Base-by-base conservation (phyloP, 1,284 basidiomycete species). In the Papiliotrema flavescens region DNA sequence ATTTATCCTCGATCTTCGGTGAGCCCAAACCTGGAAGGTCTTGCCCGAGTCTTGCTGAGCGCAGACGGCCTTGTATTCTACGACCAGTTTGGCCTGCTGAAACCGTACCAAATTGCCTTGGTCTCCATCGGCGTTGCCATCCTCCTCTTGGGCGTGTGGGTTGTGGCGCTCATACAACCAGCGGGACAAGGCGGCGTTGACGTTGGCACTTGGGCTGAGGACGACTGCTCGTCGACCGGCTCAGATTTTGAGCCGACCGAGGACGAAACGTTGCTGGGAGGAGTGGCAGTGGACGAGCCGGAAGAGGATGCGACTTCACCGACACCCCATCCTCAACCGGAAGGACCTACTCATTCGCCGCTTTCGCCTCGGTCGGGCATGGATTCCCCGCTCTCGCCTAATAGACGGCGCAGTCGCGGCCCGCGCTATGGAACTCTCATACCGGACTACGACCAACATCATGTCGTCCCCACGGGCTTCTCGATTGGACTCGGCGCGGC, bases 91-190 rank as follows among this genome's bases (percentile, higher is more conserved):
- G 82, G 84, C 15, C 79, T 86, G 20, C 84, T 98, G 41, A 79
- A 84, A 0, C 78, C 82, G 1, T 73, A 84, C 35, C 84, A 93
- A 69, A 80, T 95, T 26, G 70, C 79, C 4, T 81, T 95, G 24
- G 89, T 98, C 48, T 80, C 82, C 1, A 62, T 92, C 1, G 94
- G 94, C 1, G 92, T 92, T 28, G 76, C 82, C 11, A 74, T 94
- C 3, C 82, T 98, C 1, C 82, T 98, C 8, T 81, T 83, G 1
- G 94, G 93, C 2, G 93, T 98, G 0, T 96, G 91, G 88, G 83
- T 90, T 20, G 89, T 97, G 44, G 79, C 78, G 4, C 66, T 80
- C 15, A 70, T 76, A 32, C 68, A 73, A 52, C 69, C 74, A 0
- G 66, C 67, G 0, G 71, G 73, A 6, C 59, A 71, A 49, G 70